Conservation (phyloP, 352 stramenopile genomes). For the Pythium sukuiense region DNA sequence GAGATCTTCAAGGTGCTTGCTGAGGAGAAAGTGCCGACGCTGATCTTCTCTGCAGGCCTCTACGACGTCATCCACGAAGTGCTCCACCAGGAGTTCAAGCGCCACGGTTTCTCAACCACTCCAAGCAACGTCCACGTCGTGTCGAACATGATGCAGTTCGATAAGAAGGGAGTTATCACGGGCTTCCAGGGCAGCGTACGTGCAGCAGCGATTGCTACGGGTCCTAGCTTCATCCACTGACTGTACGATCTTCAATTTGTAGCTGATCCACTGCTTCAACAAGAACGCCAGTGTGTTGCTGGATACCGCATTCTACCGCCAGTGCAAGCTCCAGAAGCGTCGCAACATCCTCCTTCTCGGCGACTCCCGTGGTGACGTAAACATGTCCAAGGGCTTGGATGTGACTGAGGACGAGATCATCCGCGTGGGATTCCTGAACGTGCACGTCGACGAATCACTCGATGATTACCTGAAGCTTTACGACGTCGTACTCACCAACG, state of each 20-base stretch:
- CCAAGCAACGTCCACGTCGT: slow-evolving; percentile 69
- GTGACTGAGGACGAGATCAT: slow-evolving; percentile 53
- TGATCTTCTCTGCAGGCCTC: slow-evolving; percentile 73
- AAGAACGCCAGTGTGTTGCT: slow-evolving; percentile 72
- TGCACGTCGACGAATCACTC: slow-evolving; percentile 58
- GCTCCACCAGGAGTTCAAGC: slow-evolving; percentile 46
- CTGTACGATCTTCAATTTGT: slow-evolving; percentile 2
- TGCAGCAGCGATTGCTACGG: no score
- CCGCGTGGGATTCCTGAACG: slow-evolving; percentile 70
- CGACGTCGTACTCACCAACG: slow-evolving; percentile 70
- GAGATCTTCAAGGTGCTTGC: slow-evolving; percentile 63
- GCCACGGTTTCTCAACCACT: slow-evolving; percentile 17
- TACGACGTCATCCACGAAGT: slow-evolving; percentile 78
- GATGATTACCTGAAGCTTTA: slow-evolving; percentile 65
- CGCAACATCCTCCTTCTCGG: slow-evolving; percentile 68
- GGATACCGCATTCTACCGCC: slow-evolving; percentile 58
- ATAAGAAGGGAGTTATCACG: slow-evolving; percentile 39
- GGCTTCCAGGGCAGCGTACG: slow-evolving; percentile 55
- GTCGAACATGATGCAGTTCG: slow-evolving; percentile 78
- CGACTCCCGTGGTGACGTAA: slow-evolving; percentile 60
- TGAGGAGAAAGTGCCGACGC: slow-evolving; percentile 56
- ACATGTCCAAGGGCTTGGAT: slow-evolving; percentile 58
- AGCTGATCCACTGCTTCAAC: slow-evolving; percentile 75
- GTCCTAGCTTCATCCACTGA: no score
- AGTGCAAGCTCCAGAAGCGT: slow-evolving; percentile 48